Conservation (phyloP, 2,329 filamentous ascomycete genomes). For the Alternaria atra region DNA sequence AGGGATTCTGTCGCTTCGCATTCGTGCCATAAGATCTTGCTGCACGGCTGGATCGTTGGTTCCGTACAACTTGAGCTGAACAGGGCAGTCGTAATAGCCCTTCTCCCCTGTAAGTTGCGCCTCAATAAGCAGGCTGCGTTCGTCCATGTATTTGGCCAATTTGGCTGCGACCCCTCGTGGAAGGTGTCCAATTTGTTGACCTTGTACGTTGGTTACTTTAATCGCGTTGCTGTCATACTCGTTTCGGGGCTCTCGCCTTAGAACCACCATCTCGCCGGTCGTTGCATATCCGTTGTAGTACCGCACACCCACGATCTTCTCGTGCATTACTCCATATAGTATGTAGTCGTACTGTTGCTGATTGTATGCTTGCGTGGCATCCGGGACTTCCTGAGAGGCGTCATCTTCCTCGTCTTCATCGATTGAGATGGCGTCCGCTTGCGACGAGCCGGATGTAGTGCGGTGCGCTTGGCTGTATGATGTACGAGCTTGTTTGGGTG, state of each 20-base stretch:
- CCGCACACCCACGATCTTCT: constrained; percentile 67
- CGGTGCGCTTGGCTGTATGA: constrained; percentile 15
- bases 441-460: constrained; percentile 34
- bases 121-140: constrained; percentile 69
- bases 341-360: constrained; percentile 35
- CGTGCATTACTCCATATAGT: constrained; percentile 52
- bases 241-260: constrained; percentile 71
- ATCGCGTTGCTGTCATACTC: constrained; percentile 71
- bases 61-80: constrained; percentile 75
- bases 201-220: constrained; percentile 78
- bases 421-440: constrained; percentile 35
- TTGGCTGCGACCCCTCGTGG: constrained; percentile 73
- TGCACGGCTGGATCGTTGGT: constrained; percentile 65
- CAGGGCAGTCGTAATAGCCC: constrained; percentile 74
- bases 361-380: constrained; percentile 36
- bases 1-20: constrained; percentile 73
- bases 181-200: constrained; percentile 80
- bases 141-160: constrained; percentile 72
- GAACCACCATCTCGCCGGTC: constrained; percentile 44
- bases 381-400: constrained; percentile 40
- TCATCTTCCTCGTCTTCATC: constrained; percentile 43
- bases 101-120: constrained; percentile 74
- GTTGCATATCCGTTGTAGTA: constrained; percentile 50
- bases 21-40: constrained; percentile 64
- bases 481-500: constrained; percentile 42